Base-by-base conservation (phyloP, 2,329 filamentous ascomycete species). In the Colletotrichum acutatum region DNA sequence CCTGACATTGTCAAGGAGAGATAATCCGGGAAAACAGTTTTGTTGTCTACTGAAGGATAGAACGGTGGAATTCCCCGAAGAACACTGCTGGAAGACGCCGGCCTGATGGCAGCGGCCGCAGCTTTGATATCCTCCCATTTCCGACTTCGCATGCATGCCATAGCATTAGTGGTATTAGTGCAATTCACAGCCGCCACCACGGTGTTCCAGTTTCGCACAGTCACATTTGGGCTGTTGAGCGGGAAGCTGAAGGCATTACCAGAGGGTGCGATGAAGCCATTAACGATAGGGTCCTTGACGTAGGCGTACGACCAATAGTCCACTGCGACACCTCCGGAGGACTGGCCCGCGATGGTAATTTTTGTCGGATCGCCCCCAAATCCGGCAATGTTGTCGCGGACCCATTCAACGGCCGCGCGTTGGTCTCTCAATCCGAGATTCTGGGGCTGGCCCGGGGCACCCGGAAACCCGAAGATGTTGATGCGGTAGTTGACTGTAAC, bases 391-490 rank as follows among this genome's bases (percentile, higher is more conserved):
- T 89, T 88, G 57, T 83, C 79, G 2, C 79, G 82, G 0, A 87
- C 76, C 87, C 87, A 89, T 77, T 88, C 84, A 0, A 89, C 79
- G 0, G 86, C 86, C 0, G 81, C 75, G 2, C 87, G 83, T 75
- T 90, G 88, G 76, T 90, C 87, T 1, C 83, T 80, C 4, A 89
- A 76, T 0, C 86, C 86, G 1, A 86, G 76, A 67, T 89, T 89
- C 46, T 82, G 79, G 0, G 68, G 49, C 26, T 68, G 68, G 1
- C 64, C 75, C 71, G 80, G 77, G 0, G 77, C 78, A 4, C 80
- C 80, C 0, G 83, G 84, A 68, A 85, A 85, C 34, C 84, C 83
- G 54, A 86, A 84, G 71, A 85, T 80, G 68, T 82, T 83, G 54
- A 84, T 52, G 1, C 85, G 83, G 73, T 85, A 88, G 79, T 87